A percentile compares a stretch with the other conserved stretches of the same genome.
Conservation (phyloP, 2,329 filamentous ascomycete species). For the Diaporthe citrichinensis region DNA sequence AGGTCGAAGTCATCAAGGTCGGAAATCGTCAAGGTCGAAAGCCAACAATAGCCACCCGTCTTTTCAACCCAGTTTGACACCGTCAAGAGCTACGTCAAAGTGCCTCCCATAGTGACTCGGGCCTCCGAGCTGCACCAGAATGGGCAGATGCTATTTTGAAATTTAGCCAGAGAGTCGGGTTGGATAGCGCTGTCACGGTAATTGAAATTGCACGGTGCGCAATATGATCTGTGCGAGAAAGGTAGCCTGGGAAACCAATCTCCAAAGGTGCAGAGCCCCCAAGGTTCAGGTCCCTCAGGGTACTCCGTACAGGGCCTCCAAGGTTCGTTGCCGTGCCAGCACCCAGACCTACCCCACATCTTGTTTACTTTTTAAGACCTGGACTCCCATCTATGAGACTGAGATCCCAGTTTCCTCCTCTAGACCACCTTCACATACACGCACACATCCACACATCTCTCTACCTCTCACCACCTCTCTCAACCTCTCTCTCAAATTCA, state of each 20-base stretch:
- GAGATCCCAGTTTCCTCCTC: constrained; percentile 1
- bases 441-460: constrained; percentile 10
- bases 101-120: too few species aligned
- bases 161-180: neutral
- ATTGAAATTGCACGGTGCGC: neutral
- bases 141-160: neutral
- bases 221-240: neutral
- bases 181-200: neutral
- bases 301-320: too few species aligned
- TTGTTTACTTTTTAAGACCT: constrained; percentile 33
- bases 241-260: neutral
- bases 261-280: too few species aligned
- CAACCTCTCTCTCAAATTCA: constrained; percentile 45
- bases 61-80: neutral
- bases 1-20: too few species aligned
- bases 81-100: neutral
- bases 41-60: too few species aligned
- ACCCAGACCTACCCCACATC: constrained; percentile 1
- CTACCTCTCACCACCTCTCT: constrained; percentile 16
- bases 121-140: too few species aligned
- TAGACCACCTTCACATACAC: constrained; percentile 38
- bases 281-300: neutral
- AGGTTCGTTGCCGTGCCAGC: constrained; percentile 56
- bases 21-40: too few species aligned
- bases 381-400: neutral